Conservation (phyloP, 306 rosid species). For the Echinosophora koreensis region DNA sequence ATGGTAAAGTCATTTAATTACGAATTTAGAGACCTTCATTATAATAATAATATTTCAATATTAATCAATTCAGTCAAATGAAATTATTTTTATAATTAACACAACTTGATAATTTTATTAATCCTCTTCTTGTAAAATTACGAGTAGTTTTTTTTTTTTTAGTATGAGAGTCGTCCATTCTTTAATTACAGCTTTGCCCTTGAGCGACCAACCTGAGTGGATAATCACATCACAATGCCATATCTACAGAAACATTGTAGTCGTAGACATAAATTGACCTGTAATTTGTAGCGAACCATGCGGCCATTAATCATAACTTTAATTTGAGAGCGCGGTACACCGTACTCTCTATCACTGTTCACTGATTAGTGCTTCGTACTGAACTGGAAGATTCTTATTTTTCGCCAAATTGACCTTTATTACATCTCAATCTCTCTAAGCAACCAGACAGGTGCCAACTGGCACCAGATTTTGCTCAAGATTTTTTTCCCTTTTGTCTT, state of each 20-base stretch:
- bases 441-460: slow-evolving; percentile 63
- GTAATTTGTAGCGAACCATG: not conserved
- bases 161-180: too few relatives aligned
- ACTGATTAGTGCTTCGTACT: not conserved
- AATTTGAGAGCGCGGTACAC: not conserved
- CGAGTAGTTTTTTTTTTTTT: too few relatives aligned
- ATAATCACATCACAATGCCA: not conserved
- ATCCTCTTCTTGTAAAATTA: too few relatives aligned
- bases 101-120: too few relatives aligned
- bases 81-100: too few relatives aligned
- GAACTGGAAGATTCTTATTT: not conserved
- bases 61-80: too few relatives aligned
- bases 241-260: not conserved
- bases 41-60: too few relatives aligned
- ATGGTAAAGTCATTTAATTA: too few relatives aligned
- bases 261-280: not conserved
- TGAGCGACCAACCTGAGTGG: not conserved
- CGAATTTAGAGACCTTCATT: too few relatives aligned
- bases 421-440: slow-evolving; percentile 9
- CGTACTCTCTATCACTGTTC: not conserved
- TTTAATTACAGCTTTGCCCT: not conserved
- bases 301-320: not conserved
- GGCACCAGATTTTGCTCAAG: slow-evolving; percentile 48
- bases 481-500: not conserved
- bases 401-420: not conserved